Evolutionary conservation across 78 protist genomes (phyloP), one percentile per base, ranked within the genome.

Genomic region (Monosiga brevicollis): DNA sequence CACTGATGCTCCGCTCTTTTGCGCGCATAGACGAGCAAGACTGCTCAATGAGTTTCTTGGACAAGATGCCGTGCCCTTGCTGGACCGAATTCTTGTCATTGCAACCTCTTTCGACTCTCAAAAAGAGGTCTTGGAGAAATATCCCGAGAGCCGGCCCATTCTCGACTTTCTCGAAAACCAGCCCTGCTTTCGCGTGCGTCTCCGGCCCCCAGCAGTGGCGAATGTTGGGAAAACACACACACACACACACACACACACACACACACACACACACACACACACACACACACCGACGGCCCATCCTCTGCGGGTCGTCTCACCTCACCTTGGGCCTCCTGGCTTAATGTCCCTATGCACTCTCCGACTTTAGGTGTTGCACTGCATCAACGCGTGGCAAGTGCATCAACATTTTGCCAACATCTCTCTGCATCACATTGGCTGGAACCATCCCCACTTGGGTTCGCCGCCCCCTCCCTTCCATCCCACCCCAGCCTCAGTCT

Each of bases 401-500:
- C 62, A 81, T 9, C n/a, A 42, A 1, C 78, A 40, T 6, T 29
- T 37, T 54, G 76, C 84, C 38, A 49, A 34, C 29, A 36, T 15
- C 41, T 9, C 11, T 6, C 62, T 49, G 3, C 76, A 81, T 55
- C 35, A 22, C 15, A 62, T 81, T 22, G 62, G 11, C 6, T 81
- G 84, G 84, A 81, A 81, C 43, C 84, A 81, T 34, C 84, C 84
- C 42, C 84, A 81, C 25, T 49, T 81, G 3, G n/a, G n/a, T n/a
- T n/a, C n/a, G n/a, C n/a, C n/a, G n/a, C n/a, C n/a, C n/a, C n/a
- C n/a, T n/a, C n/a, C n/a, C n/a, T n/a, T n/a, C n/a, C n/a, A n/a
- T n/a, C n/a, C n/a, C n/a, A n/a, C n/a, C n/a, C n/a, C n/a, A n/a
- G n/a, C n/a, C n/a, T n/a, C n/a, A n/a, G n/a, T n/a, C n/a, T n/a